These are phyloP conservation scores for Russula lepida DNA, from an alignment of 768 basidiomycete genomes.

Conservation along the genomic window DNA sequence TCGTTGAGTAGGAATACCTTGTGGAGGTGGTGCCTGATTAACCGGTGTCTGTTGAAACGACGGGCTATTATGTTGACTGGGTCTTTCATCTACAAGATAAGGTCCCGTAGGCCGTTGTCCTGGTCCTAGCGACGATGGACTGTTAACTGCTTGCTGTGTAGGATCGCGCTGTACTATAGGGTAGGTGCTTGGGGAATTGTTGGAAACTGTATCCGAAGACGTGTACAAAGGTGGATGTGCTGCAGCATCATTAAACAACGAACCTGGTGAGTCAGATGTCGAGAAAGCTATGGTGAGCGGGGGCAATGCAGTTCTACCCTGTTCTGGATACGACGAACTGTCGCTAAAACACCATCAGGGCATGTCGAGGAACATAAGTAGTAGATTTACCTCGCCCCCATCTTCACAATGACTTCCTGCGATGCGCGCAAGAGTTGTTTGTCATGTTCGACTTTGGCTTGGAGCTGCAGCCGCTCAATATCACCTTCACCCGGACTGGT, in stretches of 20 bases:
- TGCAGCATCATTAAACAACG: constrained; percentile 14
- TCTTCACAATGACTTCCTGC: neutral
- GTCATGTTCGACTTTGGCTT: neutral
- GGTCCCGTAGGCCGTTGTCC: constrained; percentile 3
- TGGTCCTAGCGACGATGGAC: neutral
- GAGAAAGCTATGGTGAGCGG: constrained; percentile 20
- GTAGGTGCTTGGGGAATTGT: constrained; percentile 8
- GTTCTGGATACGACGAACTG: constrained; percentile 17
- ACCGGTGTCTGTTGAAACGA: constrained; percentile 3
- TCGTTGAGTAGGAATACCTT: constrained; percentile 8
- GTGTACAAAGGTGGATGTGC: constrained; percentile 3
- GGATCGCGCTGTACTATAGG: constrained; percentile 10
- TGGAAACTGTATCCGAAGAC: constrained; percentile 10
- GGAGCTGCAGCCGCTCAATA: neutral
- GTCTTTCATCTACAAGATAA: constrained; percentile 3
- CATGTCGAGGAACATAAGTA: neutral
- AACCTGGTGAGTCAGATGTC: constrained; percentile 19
- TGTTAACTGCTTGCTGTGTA: constrained; percentile 4
- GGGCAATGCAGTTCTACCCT: constrained; percentile 21
- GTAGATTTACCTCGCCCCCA: neutral
- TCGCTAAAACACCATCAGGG: neutral
- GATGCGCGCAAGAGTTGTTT: neutral
- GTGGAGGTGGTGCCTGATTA: constrained; percentile 2
- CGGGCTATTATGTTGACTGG: constrained; percentile 10
- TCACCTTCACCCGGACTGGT: constrained; percentile 26